phyloP scores from a whole-genome alignment of 306 rosid genomes.

The Vicia villosa region DNA sequence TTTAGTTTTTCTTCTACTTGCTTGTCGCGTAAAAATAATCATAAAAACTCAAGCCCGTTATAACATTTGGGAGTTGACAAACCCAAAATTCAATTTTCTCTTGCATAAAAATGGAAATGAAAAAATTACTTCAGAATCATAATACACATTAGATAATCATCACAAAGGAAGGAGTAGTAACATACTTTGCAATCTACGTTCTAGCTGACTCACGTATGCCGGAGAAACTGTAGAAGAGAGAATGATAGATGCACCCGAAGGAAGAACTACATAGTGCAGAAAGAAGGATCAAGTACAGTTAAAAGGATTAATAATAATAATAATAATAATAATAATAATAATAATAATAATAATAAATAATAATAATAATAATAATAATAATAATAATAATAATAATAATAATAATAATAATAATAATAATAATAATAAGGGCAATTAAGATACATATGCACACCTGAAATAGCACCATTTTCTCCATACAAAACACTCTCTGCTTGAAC shows the following conservation, averaged over 20 bases:
- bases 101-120: constrained; percentile 25
- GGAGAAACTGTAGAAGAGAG: constrained; percentile 98
- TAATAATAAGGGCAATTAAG: constrained; percentile 21
- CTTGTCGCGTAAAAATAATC: not conserved
- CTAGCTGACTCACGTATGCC: constrained; percentile 80
- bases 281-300: constrained; percentile 39
- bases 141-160: constrained; percentile 32
- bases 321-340: no score
- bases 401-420: no score
- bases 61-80: constrained; percentile 16
- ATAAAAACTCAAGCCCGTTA: constrained; percentile 18
- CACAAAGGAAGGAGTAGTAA: constrained; percentile 34
- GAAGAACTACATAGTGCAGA: constrained; percentile 62
- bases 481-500: constrained; percentile 81
- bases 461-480: constrained; percentile 85
- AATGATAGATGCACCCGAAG: constrained; percentile 75
- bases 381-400: no score
- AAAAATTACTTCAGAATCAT: constrained; percentile 23
- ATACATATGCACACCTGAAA: constrained; percentile 67
- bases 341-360: no score
- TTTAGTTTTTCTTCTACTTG: constrained; percentile 21
- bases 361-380: no score
- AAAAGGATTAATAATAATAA: no score
- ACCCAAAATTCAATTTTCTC: constrained; percentile 14
- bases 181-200: constrained; percentile 75